Evolutionary conservation across 1,284 basidiomycete genomes (phyloP), one percentile per base, ranked within the genome.

Genomic region (Trichosporon inkin): DNA sequence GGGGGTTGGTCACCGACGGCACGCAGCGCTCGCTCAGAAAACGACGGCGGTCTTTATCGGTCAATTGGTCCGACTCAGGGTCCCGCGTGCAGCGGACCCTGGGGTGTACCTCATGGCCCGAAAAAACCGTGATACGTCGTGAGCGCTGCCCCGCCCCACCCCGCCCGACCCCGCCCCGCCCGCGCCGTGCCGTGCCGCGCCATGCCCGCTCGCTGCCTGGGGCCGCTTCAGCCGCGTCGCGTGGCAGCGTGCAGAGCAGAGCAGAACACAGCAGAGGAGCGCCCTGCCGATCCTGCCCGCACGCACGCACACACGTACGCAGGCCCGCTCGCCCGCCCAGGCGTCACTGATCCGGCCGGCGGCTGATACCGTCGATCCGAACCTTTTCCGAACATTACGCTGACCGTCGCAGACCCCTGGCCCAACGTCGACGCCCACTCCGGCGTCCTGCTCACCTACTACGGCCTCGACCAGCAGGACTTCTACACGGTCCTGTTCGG

Each of bases 401-500:
- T 47, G 41, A 52, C 55, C 17, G 55, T 53, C 39, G n/a, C 59
- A 71, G 69, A 77, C 79, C 81, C 81, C 62, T 79, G 76, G 76
- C 77, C 90, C 56, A 96, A 97, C 79, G 94, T 98, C 63, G 94
- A 98, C 79, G 92, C 95, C 61, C 92, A 93, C 81, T 97, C 94
- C 36, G 95, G 95, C 81, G 92, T 88, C 67, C 86, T 98, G 60
- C 83, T 98, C 58, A 91, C 91, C 63, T 83, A 95, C 73, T 79
- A 78, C 72, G 79, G 91, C 60, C 81, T 92, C 63, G 83, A 84
- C 69, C 86, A 94, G 78, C 92, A 93, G 87, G 84, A 90, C 76
- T 95, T 89, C 83, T 95, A 95, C 83, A 96, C 92, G 64, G 93
- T 96, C 64, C 84, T 98, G 65, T 98, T 98, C 79, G 94, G 94